These are phyloP conservation scores for Rugosomyces carneus DNA, from an alignment of 1,284 basidiomycete species.

Conservation along the genomic window DNA sequence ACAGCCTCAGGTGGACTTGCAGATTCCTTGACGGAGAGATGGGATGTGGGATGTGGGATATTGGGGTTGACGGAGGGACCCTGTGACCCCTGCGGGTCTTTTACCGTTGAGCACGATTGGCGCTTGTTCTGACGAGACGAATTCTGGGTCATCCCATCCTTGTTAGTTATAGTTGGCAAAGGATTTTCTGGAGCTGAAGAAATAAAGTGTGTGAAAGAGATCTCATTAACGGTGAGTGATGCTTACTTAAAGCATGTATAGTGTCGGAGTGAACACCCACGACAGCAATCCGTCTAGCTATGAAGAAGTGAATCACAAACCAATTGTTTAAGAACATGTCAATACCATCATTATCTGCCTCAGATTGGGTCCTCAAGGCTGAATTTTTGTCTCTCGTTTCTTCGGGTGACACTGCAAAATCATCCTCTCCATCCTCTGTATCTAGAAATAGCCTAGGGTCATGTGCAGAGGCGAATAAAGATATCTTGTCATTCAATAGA, in stretches of 20 bases:
- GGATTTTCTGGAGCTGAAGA: constrained; percentile 3
- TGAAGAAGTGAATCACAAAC: neutral
- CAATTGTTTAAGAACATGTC: no score
- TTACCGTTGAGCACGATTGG: neutral
- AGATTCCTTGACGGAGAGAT: neutral
- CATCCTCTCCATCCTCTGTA: constrained; percentile 28
- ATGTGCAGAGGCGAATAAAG: constrained; percentile 37
- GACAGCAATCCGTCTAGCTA: neutral
- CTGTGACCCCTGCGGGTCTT: neutral
- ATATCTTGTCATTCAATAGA: constrained; percentile 57
- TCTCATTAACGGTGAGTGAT: neutral
- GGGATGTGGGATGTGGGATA: neutral
- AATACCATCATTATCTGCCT: neutral
- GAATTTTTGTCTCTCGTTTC: constrained; percentile 22
- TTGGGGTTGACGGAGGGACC: neutral
- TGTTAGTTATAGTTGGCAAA: neutral
- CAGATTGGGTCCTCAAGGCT: neutral
- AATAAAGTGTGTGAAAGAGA: neutral
- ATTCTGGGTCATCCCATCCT: neutral
- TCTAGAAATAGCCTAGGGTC: constrained; percentile 29
- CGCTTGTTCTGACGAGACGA: neutral
- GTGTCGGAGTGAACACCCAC: neutral
- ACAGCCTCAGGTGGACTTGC: neutral
- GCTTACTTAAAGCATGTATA: neutral
- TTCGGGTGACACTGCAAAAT: constrained; percentile 27